These are phyloP conservation scores for Thielaviopsis euricoi DNA, from an alignment of 2,329 filamentous ascomycete genomes.

Conservation along the genomic window DNA sequence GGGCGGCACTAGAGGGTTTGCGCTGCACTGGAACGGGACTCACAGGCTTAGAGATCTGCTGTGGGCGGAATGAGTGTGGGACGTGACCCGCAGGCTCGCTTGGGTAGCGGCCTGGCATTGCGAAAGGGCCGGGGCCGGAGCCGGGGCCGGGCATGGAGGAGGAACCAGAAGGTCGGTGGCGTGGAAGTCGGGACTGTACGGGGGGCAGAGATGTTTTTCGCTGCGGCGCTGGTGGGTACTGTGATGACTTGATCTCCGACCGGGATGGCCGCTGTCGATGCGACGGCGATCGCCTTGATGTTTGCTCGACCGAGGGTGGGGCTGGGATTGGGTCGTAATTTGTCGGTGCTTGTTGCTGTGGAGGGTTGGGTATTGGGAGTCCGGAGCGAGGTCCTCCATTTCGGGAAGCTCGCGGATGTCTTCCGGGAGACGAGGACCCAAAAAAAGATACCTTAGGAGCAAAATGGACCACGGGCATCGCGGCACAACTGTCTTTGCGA, in stretches of 20 bases:
- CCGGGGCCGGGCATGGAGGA: neutral
- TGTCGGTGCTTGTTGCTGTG: neutral
- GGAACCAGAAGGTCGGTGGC: conserved; percentile 9
- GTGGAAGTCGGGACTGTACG: conserved; percentile 12
- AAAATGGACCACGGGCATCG: conserved; percentile 8
- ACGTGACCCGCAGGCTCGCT: conserved; percentile 9
- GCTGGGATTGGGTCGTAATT: neutral
- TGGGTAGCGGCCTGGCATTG: conserved; percentile 9
- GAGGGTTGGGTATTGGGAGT: neutral
- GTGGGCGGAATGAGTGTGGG: conserved; percentile 8
- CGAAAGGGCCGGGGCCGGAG: neutral
- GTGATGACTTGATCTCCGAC: neutral
- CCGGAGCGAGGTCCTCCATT: neutral
- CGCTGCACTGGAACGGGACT: neutral
- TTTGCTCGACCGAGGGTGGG: neutral
- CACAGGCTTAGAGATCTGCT: conserved; percentile 11
- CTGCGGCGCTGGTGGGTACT: neutral
- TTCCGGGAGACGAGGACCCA: conserved; percentile 10
- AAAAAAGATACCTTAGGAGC: conserved; percentile 7
- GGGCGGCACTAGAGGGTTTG: neutral
- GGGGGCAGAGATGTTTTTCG: conserved; percentile 8
- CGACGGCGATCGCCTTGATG: neutral
- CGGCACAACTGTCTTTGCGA: neutral
- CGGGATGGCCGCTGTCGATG: neutral
- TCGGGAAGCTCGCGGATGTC: conserved; percentile 10